Percentiles rank a stretch among this genome's conserved stretches.
Conservation (phyloP, 1,139 yeast genomes). For the Geotrichum klebahnii region DNA sequence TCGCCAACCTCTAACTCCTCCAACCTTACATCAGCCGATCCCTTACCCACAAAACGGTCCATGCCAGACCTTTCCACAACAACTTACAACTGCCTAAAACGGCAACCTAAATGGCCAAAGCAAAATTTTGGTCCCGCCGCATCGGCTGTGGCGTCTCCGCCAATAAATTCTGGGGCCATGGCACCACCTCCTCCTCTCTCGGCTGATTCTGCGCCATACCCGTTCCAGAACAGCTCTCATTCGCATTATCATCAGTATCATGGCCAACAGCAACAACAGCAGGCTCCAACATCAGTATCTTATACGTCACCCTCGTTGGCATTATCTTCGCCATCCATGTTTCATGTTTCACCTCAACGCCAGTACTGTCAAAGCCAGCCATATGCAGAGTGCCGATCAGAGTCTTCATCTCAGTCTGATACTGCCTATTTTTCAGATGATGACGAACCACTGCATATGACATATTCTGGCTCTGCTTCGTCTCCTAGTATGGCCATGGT, state of each 20-base stretch:
- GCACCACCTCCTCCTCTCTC: not conserved
- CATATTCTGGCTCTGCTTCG: not conserved
- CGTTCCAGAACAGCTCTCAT: not conserved
- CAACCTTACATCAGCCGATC: no score
- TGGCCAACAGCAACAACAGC: slow-evolving; percentile 3
- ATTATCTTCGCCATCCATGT: slow-evolving; percentile 1
- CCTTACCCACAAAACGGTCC: no score
- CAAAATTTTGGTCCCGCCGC: not conserved
- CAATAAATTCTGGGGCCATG: not conserved
- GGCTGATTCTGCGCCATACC: not conserved
- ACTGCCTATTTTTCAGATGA: not conserved
- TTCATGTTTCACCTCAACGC: slow-evolving; percentile 7
- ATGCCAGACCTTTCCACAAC: no score
- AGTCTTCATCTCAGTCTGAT: slow-evolving; percentile 2
- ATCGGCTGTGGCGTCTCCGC: slow-evolving; percentile 10
- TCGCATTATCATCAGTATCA: slow-evolving; percentile 3
- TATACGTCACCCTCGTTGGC: not conserved
- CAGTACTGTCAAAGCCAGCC: not conserved
- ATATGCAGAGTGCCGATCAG: not conserved
- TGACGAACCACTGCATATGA: slow-evolving; percentile 1
- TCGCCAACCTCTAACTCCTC: no score
- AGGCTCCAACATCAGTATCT: not conserved
- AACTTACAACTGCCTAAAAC: no score
- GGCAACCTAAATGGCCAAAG: not conserved
- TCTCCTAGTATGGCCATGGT: not conserved